Evolutionary conservation across 2,329 filamentous ascomycete species (phyloP).

Genomic region (Allantophomopsis lycopodina): DNA sequence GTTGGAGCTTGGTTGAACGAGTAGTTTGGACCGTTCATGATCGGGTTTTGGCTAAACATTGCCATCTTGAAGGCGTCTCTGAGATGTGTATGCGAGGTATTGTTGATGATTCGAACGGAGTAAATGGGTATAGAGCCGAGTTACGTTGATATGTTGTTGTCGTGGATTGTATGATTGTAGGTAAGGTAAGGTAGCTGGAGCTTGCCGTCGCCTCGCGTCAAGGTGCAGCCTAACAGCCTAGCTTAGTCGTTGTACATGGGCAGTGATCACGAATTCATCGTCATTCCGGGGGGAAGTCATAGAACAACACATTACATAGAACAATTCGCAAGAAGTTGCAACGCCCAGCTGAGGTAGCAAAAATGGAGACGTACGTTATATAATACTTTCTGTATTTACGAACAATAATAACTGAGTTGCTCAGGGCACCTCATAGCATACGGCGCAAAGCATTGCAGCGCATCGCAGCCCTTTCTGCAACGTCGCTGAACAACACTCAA

Average conservation of each 20-base stretch:
- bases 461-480: constrained; percentile 48
- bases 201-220: too few species aligned
- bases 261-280: too few species aligned
- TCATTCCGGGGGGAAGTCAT: too few species aligned
- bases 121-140: too few species aligned
- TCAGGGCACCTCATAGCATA: constrained; percentile 32
- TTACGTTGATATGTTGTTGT: too few species aligned
- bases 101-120: too few species aligned
- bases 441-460: constrained; percentile 50
- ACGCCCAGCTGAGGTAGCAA: background rate
- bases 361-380: background rate
- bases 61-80: constrained; percentile 29
- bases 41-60: constrained; percentile 57
- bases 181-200: too few species aligned
- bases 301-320: too few species aligned
- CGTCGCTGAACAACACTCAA: constrained; percentile 38
- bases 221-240: too few species aligned
- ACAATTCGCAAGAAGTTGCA: background rate
- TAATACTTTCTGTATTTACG: background rate
- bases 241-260: too few species aligned
- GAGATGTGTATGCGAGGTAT: too few species aligned
- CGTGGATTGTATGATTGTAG: too few species aligned
- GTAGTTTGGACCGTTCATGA: constrained; percentile 58
- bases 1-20: constrained; percentile 49
- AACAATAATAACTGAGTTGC: constrained; percentile 6